Evolutionary conservation across 2,329 filamentous ascomycete genomes (phyloP).

Genomic region (Aspergillus sp.): DNA sequence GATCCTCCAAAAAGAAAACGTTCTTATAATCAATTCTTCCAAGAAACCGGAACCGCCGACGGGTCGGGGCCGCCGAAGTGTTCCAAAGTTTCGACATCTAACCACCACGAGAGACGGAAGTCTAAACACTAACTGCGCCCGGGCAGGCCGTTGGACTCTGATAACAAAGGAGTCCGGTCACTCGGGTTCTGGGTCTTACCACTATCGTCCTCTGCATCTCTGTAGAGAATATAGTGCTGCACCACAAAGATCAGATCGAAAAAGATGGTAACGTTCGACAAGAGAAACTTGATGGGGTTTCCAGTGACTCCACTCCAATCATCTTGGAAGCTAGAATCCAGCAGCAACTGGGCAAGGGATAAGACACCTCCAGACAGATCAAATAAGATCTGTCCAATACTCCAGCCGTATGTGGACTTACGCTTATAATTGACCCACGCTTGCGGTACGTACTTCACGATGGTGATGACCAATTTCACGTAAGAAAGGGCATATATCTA

Average conservation of each 20-base stretch:
- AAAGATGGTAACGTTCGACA: conserved; percentile 81
- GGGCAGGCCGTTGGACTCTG: conserved; percentile 16
- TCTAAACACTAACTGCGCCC: conserved; percentile 13
- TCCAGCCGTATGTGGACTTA: conserved; percentile 84
- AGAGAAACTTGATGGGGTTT: conserved; percentile 85
- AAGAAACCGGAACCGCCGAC: neutral
- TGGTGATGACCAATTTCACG: conserved; percentile 83
- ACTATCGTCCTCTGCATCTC: conserved; percentile 29
- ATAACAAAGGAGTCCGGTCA: conserved; percentile 34
- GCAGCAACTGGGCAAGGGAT: conserved; percentile 75
- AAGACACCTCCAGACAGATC: conserved; percentile 81
- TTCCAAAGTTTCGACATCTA: neutral
- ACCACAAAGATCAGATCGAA: conserved; percentile 85
- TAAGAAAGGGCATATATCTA: conserved; percentile 73
- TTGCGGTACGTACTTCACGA: conserved; percentile 93
- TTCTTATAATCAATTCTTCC: neutral
- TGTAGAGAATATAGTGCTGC: conserved; percentile 86
- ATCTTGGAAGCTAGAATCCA: conserved; percentile 80
- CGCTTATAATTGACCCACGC: conserved; percentile 80
- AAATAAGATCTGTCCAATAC: conserved; percentile 78
- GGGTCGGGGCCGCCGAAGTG: neutral
- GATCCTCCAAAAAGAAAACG: neutral
- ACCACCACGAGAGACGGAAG: neutral
- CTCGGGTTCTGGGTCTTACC: conserved; percentile 22
- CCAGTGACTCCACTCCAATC: conserved; percentile 91